Evolutionary conservation across 441 rosid genomes (phyloP), one percentile per base, ranked within the genome.

Genomic region (Adansonia rubrostipa): DNA sequence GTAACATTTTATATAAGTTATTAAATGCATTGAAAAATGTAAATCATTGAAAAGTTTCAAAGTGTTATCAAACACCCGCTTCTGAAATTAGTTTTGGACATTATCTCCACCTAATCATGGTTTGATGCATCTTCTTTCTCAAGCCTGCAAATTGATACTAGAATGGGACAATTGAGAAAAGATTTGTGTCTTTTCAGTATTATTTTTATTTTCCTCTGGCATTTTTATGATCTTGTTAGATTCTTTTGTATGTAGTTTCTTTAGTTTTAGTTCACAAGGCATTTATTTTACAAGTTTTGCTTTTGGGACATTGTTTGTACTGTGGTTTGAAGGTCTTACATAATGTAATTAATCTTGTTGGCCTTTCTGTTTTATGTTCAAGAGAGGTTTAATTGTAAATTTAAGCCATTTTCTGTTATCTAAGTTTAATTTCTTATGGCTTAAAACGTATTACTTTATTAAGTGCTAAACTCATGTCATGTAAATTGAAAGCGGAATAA

Each of bases 51-150:
- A 36, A 36, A 36, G 40, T 3, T 36, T 36, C 40, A 36, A 36
- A 0, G 5, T 36, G 40, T 36, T 36, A 36, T 36, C 40, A 36
- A 36, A 36, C 40, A 36, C 40, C 5, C 0, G 40, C 40, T 36
- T 36, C 40, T 68, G 54, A 68, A 44, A 68, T 68, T 68, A 45
- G 33, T 68, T 68, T 33, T 68, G 54, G 72, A 68, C 33, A 19
- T 44, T 0, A 68, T 19, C 54, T 45, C 36, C 15, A 68, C 6
- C 58, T 53, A 53, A 53, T 68, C 54, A 17, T 45, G 54, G 33
- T 68, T 68, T 68, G 17, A 3, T 5, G 19, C 45, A 15, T 70
- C 50, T 24, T 70, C 57, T 70, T 22, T 50, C 42, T 70, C 13
- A 69, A 22, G 2, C 45, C 60, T 22, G 44, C 74, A 24, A 6